Conservation (phyloP, 2,329 filamentous ascomycete species). For the Fusarium ramigenum region DNA sequence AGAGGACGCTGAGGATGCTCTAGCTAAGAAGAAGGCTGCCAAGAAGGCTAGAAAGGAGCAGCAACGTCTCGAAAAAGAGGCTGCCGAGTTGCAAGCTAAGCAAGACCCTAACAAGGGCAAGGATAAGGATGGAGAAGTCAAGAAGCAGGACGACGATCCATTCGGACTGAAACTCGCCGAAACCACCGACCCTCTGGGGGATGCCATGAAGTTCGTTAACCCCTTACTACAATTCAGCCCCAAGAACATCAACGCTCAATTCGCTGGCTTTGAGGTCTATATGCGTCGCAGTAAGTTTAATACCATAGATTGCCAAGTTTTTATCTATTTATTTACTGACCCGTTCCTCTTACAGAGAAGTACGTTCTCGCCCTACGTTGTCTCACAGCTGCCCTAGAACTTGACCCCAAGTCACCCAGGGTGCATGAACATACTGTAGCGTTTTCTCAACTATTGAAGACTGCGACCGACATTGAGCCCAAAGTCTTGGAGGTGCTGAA, state of each 20-base stretch:
- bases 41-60: conserved; percentile 89
- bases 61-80: conserved; percentile 73
- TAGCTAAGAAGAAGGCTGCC: conserved; percentile 84
- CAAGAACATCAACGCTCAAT: conserved; percentile 82
- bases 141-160: conserved; percentile 93
- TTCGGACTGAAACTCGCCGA: conserved; percentile 81
- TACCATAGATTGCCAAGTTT: no score
- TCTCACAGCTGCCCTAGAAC: conserved; percentile 74
- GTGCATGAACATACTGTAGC: conserved; percentile 79
- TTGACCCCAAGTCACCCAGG: conserved; percentile 75
- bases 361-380: conserved; percentile 88
- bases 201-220: conserved; percentile 85
- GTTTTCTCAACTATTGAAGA: conserved; percentile 71
- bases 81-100: conserved; percentile 80
- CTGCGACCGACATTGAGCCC: conserved; percentile 65
- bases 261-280: conserved; percentile 89
- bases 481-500: conserved; percentile 76
- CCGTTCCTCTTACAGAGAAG: conserved; percentile 68
- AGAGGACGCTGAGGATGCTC: conserved; percentile 63
- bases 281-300: conserved; percentile 77
- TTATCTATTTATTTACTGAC: not conserved
- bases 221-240: conserved; percentile 86
- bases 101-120: conserved; percentile 82
- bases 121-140: conserved; percentile 69
- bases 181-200: conserved; percentile 83